These are phyloP conservation scores for Neurospora sublineolata DNA, from an alignment of 495 filamentous ascomycete species.

Conservation along the genomic window DNA sequence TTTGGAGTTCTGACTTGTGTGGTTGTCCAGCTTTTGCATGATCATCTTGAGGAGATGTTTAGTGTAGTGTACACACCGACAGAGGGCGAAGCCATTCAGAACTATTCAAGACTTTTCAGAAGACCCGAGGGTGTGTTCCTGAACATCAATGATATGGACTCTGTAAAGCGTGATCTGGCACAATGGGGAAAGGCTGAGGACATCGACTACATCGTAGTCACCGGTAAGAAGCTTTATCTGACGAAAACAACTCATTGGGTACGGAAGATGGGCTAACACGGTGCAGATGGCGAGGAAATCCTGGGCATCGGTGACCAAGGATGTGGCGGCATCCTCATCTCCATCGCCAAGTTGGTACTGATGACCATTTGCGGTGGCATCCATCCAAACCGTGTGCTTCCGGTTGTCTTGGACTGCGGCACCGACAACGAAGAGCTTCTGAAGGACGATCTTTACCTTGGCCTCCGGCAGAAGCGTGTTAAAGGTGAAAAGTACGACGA, in stretches of 20 bases:
- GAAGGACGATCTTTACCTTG: slow-evolving; percentile 73
- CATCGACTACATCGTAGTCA: slow-evolving; percentile 82
- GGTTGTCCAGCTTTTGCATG: slow-evolving; percentile 27
- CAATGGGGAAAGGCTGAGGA: slow-evolving; percentile 61
- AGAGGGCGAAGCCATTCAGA: slow-evolving; percentile 81
- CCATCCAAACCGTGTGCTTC: slow-evolving; percentile 65
- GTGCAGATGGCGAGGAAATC: slow-evolving; percentile 47
- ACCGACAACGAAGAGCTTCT: slow-evolving; percentile 71
- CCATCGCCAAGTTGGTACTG: slow-evolving; percentile 69
- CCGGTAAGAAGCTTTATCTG: slow-evolving; percentile 34
- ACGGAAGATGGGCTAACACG: background rate
- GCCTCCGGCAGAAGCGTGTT: slow-evolving; percentile 52
- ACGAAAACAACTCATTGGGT: background rate
- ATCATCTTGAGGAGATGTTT: slow-evolving; percentile 65
- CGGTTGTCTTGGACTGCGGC: slow-evolving; percentile 79
- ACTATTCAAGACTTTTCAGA: slow-evolving; percentile 71
- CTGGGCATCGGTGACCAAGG: slow-evolving; percentile 87
- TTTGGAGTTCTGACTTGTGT: background rate
- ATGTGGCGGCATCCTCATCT: slow-evolving; percentile 79
- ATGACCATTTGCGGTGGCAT: slow-evolving; percentile 80
- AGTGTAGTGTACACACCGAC: slow-evolving; percentile 83
- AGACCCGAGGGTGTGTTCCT: slow-evolving; percentile 56
- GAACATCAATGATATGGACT: slow-evolving; percentile 46
- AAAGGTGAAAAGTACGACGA: slow-evolving; percentile 66
- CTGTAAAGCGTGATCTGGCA: slow-evolving; percentile 50